These are phyloP conservation scores for Candida incommunis DNA, from an alignment of 805 yeast genomes.

Conservation along the genomic window DNA sequence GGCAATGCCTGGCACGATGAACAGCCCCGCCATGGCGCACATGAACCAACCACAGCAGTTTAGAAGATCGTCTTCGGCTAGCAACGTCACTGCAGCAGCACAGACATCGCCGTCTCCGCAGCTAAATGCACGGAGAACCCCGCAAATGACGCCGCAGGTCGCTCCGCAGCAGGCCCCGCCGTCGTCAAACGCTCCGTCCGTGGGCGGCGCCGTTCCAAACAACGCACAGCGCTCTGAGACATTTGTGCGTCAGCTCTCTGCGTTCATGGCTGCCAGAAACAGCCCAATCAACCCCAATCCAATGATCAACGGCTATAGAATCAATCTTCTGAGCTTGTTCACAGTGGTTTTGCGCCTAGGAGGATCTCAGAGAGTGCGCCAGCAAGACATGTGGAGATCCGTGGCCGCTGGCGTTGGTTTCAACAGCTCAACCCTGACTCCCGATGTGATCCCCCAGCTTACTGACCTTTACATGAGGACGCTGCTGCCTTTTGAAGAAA, in stretches of 20 bases:
- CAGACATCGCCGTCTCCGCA: constrained; percentile 1
- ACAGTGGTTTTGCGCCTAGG: constrained; percentile 9
- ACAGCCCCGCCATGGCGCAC: neutral
- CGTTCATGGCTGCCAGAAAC: constrained; percentile 2
- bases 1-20: neutral
- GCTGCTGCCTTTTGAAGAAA: constrained; percentile 12
- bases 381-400: neutral
- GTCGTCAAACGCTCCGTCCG: neutral
- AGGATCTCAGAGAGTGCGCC: constrained; percentile 6
- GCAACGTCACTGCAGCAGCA: neutral
- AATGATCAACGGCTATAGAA: constrained; percentile 4
- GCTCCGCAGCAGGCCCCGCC: neutral
- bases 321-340: constrained; percentile 8
- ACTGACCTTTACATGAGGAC: constrained; percentile 10
- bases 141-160: neutral
- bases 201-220: neutral
- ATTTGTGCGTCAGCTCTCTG: neutral
- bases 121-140: neutral
- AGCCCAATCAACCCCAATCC: constrained; percentile 2
- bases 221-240: neutral
- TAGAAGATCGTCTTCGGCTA: neutral
- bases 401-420: constrained; percentile 9
- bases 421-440: constrained; percentile 5
- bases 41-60: neutral
- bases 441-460: constrained; percentile 7